Conservation (phyloP, 2,329 filamentous ascomycete genomes). For the Cladophialophora yegresii region DNA sequence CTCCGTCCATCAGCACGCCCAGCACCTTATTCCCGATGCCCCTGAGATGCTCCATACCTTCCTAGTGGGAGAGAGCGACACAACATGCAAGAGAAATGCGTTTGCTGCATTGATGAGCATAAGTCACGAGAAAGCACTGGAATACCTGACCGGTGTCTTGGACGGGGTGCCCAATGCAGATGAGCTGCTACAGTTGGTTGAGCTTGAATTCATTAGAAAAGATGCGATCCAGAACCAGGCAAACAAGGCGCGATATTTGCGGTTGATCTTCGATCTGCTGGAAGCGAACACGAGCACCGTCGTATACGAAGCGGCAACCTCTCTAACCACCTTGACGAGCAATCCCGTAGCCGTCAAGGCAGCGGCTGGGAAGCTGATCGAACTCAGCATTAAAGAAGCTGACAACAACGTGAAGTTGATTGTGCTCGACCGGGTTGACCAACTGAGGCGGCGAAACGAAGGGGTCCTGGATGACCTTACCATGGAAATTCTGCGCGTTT, state of each 20-base stretch:
- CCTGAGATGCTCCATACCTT: slow-evolving; percentile 88
- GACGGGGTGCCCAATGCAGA: slow-evolving; percentile 93
- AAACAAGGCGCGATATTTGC: slow-evolving; percentile 93
- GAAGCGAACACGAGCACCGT: slow-evolving; percentile 93
- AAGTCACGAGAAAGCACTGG: slow-evolving; percentile 86
- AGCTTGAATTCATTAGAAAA: slow-evolving; percentile 96
- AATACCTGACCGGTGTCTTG: slow-evolving; percentile 85
- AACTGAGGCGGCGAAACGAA: slow-evolving; percentile 82
- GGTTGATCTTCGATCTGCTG: slow-evolving; percentile 93
- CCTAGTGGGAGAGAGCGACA: slow-evolving; percentile 85
- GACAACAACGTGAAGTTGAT: slow-evolving; percentile 99
- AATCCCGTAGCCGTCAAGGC: slow-evolving; percentile 98
- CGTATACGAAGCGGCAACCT: slow-evolving; percentile 95
- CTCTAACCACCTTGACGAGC: slow-evolving; percentile 86
- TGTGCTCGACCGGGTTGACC: slow-evolving; percentile 89
- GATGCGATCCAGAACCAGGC: slow-evolving; percentile 92
- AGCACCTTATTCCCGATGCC: slow-evolving; percentile 90
- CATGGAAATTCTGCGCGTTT: slow-evolving; percentile 94
- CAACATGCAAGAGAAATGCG: slow-evolving; percentile 96
- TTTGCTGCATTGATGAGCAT: slow-evolving; percentile 90
- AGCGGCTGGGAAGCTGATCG: slow-evolving; percentile 92
- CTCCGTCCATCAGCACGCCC: slow-evolving; percentile 88
- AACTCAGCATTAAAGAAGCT: slow-evolving; percentile 93
- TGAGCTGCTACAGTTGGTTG: slow-evolving; percentile 87
- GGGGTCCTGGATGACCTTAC: slow-evolving; percentile 89